Evolutionary conservation across 352 stramenopile species (phyloP), one percentile per base, ranked within the genome.

Genomic region (Aphanomyces invadans): DNA sequence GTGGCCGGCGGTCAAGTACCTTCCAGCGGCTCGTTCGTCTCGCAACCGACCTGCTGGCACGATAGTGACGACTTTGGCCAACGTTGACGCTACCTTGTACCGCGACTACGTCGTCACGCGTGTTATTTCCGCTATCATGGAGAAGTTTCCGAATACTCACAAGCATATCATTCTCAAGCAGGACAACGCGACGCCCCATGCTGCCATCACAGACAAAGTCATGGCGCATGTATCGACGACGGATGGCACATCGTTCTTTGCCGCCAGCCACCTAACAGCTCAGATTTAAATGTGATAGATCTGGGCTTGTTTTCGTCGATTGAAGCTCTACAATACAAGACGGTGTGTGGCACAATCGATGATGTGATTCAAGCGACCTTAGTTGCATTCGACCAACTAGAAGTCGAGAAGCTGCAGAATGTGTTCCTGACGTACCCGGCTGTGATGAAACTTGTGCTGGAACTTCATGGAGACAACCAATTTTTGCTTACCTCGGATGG

Each of bases 221-320:
- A 2, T 75, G 0, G 52, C 31, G 3, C 65, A 52, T 39, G 71
- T 62, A 3, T 57, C 12, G 0, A 21, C 1, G 54, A 57, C 15
- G 69, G 69, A 0, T 76, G 73, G 63, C 55, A 72, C 26, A 71
- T 79, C 32, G 56, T 49, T 2, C 17, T 76, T 0, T 11, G 60
- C 0, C 71, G 12, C 49, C 69, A 79, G 49, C 69, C 65, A 10
- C 26, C 67, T 2, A 75, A 75, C 31, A 72, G 62, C 0, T 66
- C 74, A 0, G 69, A 77, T 31, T 46, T 69, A n/a, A 78, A 75
- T 26, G 65, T 73, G 1, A 46, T 76, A 3, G 71, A 78, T 29
- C 52, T 72, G 2, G 66, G 60, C n/a, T 70, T 70, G 17, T 76
- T 78, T 36, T 38, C 64, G 5, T 70, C 68, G 0, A 68, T 74